Evolutionary conservation across 139 green algal genomes (phyloP).

Genomic region (Coelastrella sp.): DNA sequence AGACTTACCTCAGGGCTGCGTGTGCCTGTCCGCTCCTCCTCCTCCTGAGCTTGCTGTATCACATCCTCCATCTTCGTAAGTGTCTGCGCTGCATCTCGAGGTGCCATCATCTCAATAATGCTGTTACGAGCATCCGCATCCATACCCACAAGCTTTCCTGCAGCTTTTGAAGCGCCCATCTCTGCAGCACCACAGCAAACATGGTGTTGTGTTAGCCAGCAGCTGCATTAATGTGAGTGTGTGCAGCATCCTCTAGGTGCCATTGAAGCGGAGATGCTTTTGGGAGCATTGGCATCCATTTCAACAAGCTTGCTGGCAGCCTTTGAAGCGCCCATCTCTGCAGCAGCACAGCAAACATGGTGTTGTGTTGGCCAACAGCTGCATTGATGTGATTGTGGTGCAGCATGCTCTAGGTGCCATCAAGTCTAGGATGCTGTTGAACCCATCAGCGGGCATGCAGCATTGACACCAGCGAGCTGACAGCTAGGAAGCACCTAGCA

Average conservation of each 20-base stretch:
- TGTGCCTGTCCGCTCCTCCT: not conserved
- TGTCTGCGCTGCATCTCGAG: slow-evolving; percentile 47
- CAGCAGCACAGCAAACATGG: not conserved
- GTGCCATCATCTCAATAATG: slow-evolving; percentile 65
- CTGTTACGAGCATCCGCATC: slow-evolving; percentile 43
- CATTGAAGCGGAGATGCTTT: slow-evolving; percentile 61
- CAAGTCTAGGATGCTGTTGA: slow-evolving; percentile 57
- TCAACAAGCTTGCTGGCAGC: slow-evolving; percentile 53
- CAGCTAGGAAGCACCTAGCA: no score
- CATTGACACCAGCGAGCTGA: no score
- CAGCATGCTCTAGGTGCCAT: slow-evolving; percentile 56
- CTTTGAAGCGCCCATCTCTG: slow-evolving; percentile 38
- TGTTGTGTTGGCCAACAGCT: not conserved
- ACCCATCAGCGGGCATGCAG: not conserved
- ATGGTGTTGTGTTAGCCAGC: not conserved
- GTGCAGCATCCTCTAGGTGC: slow-evolving; percentile 50
- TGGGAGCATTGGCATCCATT: slow-evolving; percentile 41
- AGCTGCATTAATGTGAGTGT: not conserved
- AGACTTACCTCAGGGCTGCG: slow-evolving; percentile 19
- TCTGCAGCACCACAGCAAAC: not conserved
- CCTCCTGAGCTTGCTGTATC: slow-evolving; percentile 20
- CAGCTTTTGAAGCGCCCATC: slow-evolving; percentile 45
- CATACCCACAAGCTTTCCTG: slow-evolving; percentile 50
- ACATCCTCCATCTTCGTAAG: slow-evolving; percentile 57
- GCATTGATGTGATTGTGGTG: not conserved